Evolutionary conservation across 1,139 yeast genomes (phyloP), one percentile per base, ranked within the genome.

Genomic region (Kurtzmaniella quercitrusa): DNA sequence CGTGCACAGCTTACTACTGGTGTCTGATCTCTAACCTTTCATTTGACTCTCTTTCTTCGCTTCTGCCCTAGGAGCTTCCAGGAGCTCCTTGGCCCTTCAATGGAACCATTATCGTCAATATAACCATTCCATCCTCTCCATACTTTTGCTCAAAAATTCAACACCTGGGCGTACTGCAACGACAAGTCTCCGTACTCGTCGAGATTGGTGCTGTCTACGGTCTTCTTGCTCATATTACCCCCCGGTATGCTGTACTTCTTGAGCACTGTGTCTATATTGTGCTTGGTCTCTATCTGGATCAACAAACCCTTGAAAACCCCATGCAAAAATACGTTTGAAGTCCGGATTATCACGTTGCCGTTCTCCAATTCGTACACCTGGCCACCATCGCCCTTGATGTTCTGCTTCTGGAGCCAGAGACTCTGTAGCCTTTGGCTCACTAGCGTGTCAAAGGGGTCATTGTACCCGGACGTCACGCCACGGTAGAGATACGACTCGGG

Each of bases 361-460:
- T 74, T 75, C 46, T 73, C 78, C 15, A 79, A 54, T 48, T 73
- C 70, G 55, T 83, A 85, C 2, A 79, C 76, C 44, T 77, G 77
- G 0, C 88, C 88, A 3, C 93, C 93, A 49, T 85, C 93, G 2
- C 94, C 95, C 50, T 79, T 77, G 39, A 86, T 74, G n/a, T 79
- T 70, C 59, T 87, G 95, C 47, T 87, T 69, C 44, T 79, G 73
- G 1, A 73, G 66, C 95, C 95, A 88, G 44, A 84, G 60, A 51
- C 89, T 79, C 56, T 82, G 87, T 44, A 87, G 62, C 55, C 85
- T 84, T 34, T 77, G 75, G 21, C 70, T 67, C 0, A 78, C 59
- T 44, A 82, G 53, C 53, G 58, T 52, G 48, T 79, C 83, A 51
- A 77, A 75, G 16, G 70, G 65, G 48, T 77, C 82, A 45, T 70